These are phyloP conservation scores for Cokeromyces recurvatus DNA, from an alignment of 371 early-diverging fungal species.

Conservation along the genomic window DNA sequence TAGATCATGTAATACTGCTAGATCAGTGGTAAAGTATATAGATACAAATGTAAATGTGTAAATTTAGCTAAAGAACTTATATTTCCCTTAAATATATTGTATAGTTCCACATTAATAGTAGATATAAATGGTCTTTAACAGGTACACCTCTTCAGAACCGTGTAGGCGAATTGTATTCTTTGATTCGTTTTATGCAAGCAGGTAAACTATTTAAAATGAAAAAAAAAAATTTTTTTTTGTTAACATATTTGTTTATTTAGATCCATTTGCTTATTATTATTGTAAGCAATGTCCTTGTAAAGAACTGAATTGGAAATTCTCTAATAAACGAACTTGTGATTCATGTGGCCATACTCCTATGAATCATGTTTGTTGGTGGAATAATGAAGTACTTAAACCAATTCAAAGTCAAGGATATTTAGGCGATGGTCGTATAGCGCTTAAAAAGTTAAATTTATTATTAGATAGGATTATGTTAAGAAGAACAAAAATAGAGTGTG, in stretches of 20 bases:
- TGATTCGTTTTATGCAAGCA: constrained; percentile 82
- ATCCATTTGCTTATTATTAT: constrained; percentile 83
- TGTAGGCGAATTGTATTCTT: constrained; percentile 94
- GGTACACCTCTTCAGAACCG: constrained; percentile 99
- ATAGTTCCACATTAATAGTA: constrained; percentile 71
- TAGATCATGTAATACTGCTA: constrained; percentile 83
- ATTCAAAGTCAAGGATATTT: constrained; percentile 77
- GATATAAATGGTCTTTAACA: constrained; percentile 84
- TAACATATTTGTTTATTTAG: no score
- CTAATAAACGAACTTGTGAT: constrained; percentile 59
- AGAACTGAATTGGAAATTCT: constrained; percentile 76
- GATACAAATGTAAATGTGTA: no score
- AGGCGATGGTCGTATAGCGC: constrained; percentile 67
- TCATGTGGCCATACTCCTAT: constrained; percentile 76
- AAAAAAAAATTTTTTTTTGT: background rate
- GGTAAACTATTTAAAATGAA: constrained; percentile 12
- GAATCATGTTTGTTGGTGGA: constrained; percentile 96
- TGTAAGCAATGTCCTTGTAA: constrained; percentile 87
- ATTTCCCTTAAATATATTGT: no score
- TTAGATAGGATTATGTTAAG: constrained; percentile 92
- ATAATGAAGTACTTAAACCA: constrained; percentile 88
- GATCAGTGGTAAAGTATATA: constrained; percentile 60
- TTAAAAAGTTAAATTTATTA: constrained; percentile 72
- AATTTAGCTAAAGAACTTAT: background rate
- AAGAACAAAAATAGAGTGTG: constrained; percentile 88